phyloP scores from a whole-genome alignment of 176 grass and related monocot species.

The Zea luxurians region DNA sequence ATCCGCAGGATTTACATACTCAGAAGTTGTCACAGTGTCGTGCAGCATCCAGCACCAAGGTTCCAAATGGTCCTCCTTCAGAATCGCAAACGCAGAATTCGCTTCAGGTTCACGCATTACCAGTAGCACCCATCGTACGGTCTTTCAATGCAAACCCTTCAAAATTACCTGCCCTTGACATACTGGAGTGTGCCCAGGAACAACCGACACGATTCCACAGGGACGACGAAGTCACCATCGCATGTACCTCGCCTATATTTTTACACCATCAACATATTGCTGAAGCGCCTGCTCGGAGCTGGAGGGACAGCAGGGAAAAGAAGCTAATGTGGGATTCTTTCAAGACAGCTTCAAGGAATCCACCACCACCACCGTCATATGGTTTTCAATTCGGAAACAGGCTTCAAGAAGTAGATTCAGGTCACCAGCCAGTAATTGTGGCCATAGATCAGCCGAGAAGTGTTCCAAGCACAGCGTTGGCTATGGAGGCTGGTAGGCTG shows the following conservation, averaged over 20 bases:
- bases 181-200: slow-evolving; percentile 16
- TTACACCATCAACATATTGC: slow-evolving; percentile 23
- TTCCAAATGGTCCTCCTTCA: slow-evolving; percentile 2
- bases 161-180: slow-evolving; percentile 27
- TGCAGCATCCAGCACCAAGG: slow-evolving; percentile 3
- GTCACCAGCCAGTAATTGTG: slow-evolving; percentile 28
- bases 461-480: slow-evolving; percentile 29
- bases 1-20: slow-evolving; percentile 5
- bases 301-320: slow-evolving; percentile 29
- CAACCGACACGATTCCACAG: slow-evolving; percentile 20
- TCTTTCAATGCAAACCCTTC: slow-evolving; percentile 24
- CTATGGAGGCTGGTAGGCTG: slow-evolving; percentile 37
- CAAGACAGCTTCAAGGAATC: slow-evolving; percentile 25
- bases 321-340: slow-evolving; percentile 40
- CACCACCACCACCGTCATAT: slow-evolving; percentile 12
- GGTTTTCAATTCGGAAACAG: slow-evolving; percentile 36
- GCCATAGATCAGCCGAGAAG: slow-evolving; percentile 23
- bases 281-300: slow-evolving; percentile 31
- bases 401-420: slow-evolving; percentile 21
- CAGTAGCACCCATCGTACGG: background rate
- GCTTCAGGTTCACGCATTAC: slow-evolving; percentile 20
- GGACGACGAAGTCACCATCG: slow-evolving; percentile 40
- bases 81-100: slow-evolving; percentile 24
- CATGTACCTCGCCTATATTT: slow-evolving; percentile 33
- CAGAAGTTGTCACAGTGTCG: slow-evolving; percentile 18